Conservation (phyloP, 345 rosid species). For the Eutrema heterophyllum region DNA sequence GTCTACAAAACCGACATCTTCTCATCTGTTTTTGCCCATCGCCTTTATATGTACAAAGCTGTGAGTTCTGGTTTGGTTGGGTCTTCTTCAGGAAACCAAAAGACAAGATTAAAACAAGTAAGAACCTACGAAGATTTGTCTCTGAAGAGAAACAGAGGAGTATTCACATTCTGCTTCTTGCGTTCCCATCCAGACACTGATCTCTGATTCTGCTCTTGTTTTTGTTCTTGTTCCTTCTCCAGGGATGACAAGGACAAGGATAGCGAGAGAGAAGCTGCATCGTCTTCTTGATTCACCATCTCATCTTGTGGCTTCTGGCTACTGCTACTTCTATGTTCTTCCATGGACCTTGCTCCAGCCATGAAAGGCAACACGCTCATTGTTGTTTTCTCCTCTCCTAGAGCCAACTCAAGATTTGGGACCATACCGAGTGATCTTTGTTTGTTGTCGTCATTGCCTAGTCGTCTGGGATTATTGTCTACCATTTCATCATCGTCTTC, state of each 20-base stretch:
- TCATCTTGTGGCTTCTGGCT: constrained; percentile 33
- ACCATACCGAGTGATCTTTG: constrained; percentile 30
- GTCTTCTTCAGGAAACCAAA: too few species aligned
- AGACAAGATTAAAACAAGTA: not conserved
- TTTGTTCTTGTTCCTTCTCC: constrained; percentile 42
- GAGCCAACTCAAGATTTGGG: constrained; percentile 79
- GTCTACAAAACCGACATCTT: not conserved
- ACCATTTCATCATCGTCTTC: constrained; percentile 35
- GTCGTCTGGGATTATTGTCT: constrained; percentile 28
- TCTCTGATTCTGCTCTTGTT: constrained; percentile 27
- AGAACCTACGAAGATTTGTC: constrained; percentile 31
- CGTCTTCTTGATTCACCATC: constrained; percentile 28
- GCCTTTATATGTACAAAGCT: constrained; percentile 15
- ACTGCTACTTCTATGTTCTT: constrained; percentile 34
- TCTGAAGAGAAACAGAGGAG: constrained; percentile 55
- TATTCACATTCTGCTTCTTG: constrained; percentile 64
- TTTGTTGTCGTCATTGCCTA: constrained; percentile 33
- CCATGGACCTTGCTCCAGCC: constrained; percentile 18
- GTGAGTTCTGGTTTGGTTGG: not conserved
- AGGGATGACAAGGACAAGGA: constrained; percentile 71
- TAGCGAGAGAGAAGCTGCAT: constrained; percentile 64
- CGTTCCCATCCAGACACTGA: constrained; percentile 36
- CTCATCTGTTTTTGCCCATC: not conserved
- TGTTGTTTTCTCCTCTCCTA: constrained; percentile 54
- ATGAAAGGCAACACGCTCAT: constrained; percentile 40